Conservation (phyloP, 176 grass and related monocot species). For the Zoysia pacifica region DNA sequence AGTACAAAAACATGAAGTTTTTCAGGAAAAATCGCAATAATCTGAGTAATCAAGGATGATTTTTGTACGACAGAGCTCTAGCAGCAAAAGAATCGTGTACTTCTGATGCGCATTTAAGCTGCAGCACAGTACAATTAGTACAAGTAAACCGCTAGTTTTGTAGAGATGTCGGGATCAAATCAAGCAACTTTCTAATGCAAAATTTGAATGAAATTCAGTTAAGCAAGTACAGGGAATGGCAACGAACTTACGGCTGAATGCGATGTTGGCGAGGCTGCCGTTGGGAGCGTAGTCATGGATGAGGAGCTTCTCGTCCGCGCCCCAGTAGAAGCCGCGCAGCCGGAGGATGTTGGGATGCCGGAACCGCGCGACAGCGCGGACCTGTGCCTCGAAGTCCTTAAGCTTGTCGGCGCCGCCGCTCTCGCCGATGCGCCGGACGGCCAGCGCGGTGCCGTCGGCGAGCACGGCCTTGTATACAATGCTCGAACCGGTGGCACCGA, state of each 20-base stretch:
- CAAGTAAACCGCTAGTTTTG: slow-evolving; percentile 15
- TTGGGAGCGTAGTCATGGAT: slow-evolving; percentile 95
- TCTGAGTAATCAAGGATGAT: slow-evolving; percentile 16
- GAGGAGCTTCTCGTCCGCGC: slow-evolving; percentile 93
- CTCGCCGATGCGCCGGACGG: slow-evolving; percentile 89
- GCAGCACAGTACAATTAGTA: not conserved
- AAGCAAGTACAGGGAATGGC: not conserved
- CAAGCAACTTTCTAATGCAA: not conserved
- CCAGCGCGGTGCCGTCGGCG: slow-evolving; percentile 72
- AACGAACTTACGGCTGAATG: slow-evolving; percentile 72
- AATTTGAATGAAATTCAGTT: not conserved
- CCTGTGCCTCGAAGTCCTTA: slow-evolving; percentile 93
- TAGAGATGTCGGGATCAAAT: slow-evolving; percentile 30
- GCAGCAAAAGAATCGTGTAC: not conserved
- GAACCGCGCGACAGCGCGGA: slow-evolving; percentile 72
- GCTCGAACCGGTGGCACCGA: slow-evolving; percentile 89
- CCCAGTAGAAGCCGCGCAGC: slow-evolving; percentile 93
- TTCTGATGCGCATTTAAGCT: slow-evolving; percentile 28
- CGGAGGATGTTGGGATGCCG: slow-evolving; percentile 89
- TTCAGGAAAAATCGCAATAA: not conserved
- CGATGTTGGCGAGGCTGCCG: slow-evolving; percentile 93
- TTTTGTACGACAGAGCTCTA: slow-evolving; percentile 10
- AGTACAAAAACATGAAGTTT: not conserved
- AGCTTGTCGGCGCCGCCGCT: slow-evolving; percentile 74
- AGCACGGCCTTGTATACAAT: slow-evolving; percentile 99